Conservation (phyloP, 805 yeast species). For the Crinitomyces ghanaensis region DNA sequence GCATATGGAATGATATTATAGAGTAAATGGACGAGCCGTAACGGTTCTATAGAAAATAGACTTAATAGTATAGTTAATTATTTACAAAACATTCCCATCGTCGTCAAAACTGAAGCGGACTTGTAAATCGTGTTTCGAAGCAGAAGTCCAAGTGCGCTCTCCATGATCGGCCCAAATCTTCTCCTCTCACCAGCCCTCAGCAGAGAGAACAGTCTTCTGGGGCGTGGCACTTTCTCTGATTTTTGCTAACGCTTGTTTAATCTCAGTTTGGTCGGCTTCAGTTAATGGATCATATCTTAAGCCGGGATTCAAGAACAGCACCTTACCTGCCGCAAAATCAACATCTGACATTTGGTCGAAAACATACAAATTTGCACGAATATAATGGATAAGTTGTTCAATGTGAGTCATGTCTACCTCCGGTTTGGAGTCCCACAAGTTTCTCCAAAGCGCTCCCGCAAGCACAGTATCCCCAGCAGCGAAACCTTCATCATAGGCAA, state of each 20-base stretch:
- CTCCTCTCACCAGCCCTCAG: no score
- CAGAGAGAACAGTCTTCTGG: no score
- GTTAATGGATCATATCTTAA: slow-evolving; percentile 65
- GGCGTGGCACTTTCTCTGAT: no score
- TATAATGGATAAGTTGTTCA: slow-evolving; percentile 82
- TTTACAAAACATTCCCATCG: no score
- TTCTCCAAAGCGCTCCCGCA: slow-evolving; percentile 47
- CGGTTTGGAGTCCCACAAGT: slow-evolving; percentile 74
- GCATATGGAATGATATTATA: no score
- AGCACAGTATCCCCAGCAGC: slow-evolving; percentile 43
- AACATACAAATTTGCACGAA: slow-evolving; percentile 81
- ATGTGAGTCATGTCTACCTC: slow-evolving; percentile 72
- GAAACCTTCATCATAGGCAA: slow-evolving; percentile 89
- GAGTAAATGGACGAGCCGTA: not conserved
- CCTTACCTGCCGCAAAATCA: slow-evolving; percentile 86
- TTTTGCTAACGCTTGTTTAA: no score
- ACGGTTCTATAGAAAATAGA: no score
- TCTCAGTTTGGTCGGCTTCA: slow-evolving; percentile 11
- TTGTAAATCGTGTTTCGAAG: no score
- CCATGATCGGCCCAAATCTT: no score
- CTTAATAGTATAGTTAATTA: no score
- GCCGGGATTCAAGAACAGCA: slow-evolving; percentile 73
- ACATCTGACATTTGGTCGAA: slow-evolving; percentile 77
- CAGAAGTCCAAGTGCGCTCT: no score
- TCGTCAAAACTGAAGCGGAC: no score